Evolutionary conservation across 169 alveolate species (phyloP).

Genomic region (Plasmodium sp.): DNA sequence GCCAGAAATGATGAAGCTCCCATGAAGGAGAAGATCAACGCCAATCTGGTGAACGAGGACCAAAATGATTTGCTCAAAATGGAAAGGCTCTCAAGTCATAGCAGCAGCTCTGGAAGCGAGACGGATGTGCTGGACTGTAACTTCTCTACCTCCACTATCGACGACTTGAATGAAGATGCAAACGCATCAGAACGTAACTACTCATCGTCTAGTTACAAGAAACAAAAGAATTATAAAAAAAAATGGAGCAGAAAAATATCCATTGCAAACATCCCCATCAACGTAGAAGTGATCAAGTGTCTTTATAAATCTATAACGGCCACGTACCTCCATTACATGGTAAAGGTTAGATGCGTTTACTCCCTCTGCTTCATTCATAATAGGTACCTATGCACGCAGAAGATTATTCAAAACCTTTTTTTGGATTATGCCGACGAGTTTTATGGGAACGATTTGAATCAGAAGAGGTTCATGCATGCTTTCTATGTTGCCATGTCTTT

Average conservation of each 20-base stretch:
- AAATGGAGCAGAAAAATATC: conserved; percentile 27
- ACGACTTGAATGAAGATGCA: conserved; percentile 31
- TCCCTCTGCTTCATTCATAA: conserved; percentile 71
- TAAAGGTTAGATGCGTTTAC: conserved; percentile 62
- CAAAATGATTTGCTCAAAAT: conserved; percentile 19
- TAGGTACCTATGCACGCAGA: conserved; percentile 56
- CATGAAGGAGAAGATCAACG: neutral
- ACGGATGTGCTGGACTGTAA: conserved; percentile 16
- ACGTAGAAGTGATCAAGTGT: conserved; percentile 66
- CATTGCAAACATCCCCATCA: conserved; percentile 27
- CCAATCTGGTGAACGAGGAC: neutral
- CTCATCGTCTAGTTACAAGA: neutral
- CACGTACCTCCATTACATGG: conserved; percentile 45
- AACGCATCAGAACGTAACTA: conserved; percentile 16
- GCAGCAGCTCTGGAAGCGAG: conserved; percentile 16
- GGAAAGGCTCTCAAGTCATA: neutral
- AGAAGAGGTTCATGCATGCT: conserved; percentile 58
- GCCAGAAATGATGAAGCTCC: neutral
- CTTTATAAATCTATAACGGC: conserved; percentile 20
- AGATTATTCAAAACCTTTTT: conserved; percentile 44
- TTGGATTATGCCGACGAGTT: conserved; percentile 11
- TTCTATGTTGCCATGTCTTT: conserved; percentile 67
- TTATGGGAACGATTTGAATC: conserved; percentile 41
- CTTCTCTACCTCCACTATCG: conserved; percentile 35
- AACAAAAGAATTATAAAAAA: conserved; percentile 16